Evolutionary conservation across 2,329 filamentous ascomycete genomes (phyloP).

Genomic region (Epichloe scottii): DNA sequence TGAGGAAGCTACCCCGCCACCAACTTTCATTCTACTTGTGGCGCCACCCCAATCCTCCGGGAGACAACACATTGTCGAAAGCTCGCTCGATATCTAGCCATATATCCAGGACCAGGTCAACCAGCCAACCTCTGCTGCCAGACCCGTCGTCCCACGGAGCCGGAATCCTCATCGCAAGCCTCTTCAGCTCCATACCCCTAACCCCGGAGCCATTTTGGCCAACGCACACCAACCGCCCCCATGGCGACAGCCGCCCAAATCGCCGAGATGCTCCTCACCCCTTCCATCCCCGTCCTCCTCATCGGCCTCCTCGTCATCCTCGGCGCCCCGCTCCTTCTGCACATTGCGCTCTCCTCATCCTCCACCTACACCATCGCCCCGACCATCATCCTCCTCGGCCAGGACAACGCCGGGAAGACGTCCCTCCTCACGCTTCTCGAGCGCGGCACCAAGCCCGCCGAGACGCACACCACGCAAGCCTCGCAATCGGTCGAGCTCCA

Average conservation of each 20-base stretch:
- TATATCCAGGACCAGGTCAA: too few relatives aligned
- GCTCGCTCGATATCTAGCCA: too few relatives aligned
- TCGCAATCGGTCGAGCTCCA: conserved; percentile 42
- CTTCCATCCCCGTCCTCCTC: conserved; percentile 49
- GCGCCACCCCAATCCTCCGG: too few relatives aligned
- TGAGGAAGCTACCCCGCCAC: too few relatives aligned
- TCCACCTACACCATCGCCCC: conserved; percentile 55
- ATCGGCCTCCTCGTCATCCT: conserved; percentile 61
- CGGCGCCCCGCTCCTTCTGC: conserved; percentile 63
- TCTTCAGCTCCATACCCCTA: too few relatives aligned
- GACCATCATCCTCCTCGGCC: conserved; percentile 69
- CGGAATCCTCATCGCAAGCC: too few relatives aligned
- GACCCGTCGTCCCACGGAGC: too few relatives aligned
- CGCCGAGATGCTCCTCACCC: conserved; percentile 43
- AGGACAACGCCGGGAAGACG: conserved; percentile 77
- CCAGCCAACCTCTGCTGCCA: too few relatives aligned
- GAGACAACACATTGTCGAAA: too few relatives aligned
- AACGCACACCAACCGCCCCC: neutral
- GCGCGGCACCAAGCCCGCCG: conserved; percentile 32
- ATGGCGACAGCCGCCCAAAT: conserved; percentile 28
- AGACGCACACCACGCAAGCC: conserved; percentile 44
- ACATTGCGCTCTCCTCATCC: conserved; percentile 58
- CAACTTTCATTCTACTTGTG: too few relatives aligned
- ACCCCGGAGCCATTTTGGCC: too few relatives aligned
- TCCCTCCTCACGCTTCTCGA: conserved; percentile 66